phyloP scores from a whole-genome alignment of 495 filamentous ascomycete species.

The Filosporella fistucella region DNA sequence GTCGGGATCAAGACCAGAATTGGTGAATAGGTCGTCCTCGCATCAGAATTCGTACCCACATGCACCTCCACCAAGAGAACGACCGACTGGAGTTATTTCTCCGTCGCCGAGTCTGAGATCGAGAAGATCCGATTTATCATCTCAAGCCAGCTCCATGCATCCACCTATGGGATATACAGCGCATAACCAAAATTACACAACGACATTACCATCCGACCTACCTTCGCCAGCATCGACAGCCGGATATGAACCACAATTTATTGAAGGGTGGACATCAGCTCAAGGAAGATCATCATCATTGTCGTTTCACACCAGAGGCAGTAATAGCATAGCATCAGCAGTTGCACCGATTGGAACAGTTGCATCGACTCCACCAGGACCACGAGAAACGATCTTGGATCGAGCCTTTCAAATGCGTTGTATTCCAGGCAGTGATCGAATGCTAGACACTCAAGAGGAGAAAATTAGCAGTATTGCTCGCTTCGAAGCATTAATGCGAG shows the following conservation, averaged over 20 bases:
- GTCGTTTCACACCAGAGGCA: slow-evolving; percentile 30
- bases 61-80: slow-evolving; percentile 12
- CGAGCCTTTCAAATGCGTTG: slow-evolving; percentile 52
- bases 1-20: slow-evolving; percentile 4
- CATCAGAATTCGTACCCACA: slow-evolving; percentile 14
- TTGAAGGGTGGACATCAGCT: slow-evolving; percentile 52
- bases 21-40: slow-evolving; percentile 1
- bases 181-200: slow-evolving; percentile 32
- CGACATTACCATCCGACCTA: slow-evolving; percentile 40
- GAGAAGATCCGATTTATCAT: slow-evolving; percentile 48
- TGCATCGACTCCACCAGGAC: slow-evolving; percentile 30
- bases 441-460: slow-evolving; percentile 27
- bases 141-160: slow-evolving; percentile 41
- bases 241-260: slow-evolving; percentile 49
- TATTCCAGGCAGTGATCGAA: slow-evolving; percentile 46
- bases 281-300: slow-evolving; percentile 50
- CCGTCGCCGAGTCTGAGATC: slow-evolving; percentile 49
- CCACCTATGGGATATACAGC: slow-evolving; percentile 24
- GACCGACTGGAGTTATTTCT: slow-evolving; percentile 21
- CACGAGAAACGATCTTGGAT: slow-evolving; percentile 54
- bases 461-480: slow-evolving; percentile 52
- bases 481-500: slow-evolving; percentile 55
- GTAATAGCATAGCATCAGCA: slow-evolving; percentile 28
- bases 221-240: slow-evolving; percentile 46
- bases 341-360: slow-evolving; percentile 5